Conservation (phyloP, 2,329 filamentous ascomycete species). For the Paecilomyces sp. region DNA sequence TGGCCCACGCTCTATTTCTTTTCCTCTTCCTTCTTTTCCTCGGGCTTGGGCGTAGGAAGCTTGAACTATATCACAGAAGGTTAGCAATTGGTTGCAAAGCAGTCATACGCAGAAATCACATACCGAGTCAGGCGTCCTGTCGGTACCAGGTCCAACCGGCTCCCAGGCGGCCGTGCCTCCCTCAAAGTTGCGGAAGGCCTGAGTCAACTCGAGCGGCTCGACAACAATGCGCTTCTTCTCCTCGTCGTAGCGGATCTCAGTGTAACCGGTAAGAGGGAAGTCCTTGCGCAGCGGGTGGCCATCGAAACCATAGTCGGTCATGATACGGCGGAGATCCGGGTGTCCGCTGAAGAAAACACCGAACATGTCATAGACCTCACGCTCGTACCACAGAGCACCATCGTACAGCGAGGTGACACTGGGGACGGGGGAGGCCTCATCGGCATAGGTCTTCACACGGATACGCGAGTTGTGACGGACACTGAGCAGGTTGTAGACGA, state of each 20-base stretch:
- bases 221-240: conserved; percentile 99
- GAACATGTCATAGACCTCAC: conserved; percentile 95
- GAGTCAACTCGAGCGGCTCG: conserved; percentile 93
- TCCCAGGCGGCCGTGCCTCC: conserved; percentile 70
- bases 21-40: conserved; percentile 80
- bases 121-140: conserved; percentile 68
- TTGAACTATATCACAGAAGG: conserved; percentile 57
- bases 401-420: conserved; percentile 82
- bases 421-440: conserved; percentile 89
- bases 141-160: conserved; percentile 62
- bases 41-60: conserved; percentile 89
- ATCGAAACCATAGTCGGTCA: conserved; percentile 99
- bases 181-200: conserved; percentile 98
- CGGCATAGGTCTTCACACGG: conserved; percentile 96
- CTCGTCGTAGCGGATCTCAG: conserved; percentile 95
- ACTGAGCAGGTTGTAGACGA: conserved; percentile 95
- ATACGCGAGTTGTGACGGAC: conserved; percentile 95
- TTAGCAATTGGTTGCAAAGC: conserved; percentile 4
- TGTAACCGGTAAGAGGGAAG: conserved; percentile 96
- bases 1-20: conserved; percentile 64
- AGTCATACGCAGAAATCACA: conserved; percentile 21
- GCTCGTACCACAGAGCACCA: conserved; percentile 97
- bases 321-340: conserved; percentile 91
- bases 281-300: conserved; percentile 96
- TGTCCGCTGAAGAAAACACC: conserved; percentile 95